Evolutionary conservation across 768 basidiomycete genomes (phyloP).

Genomic region (Polyporus arcularius): DNA sequence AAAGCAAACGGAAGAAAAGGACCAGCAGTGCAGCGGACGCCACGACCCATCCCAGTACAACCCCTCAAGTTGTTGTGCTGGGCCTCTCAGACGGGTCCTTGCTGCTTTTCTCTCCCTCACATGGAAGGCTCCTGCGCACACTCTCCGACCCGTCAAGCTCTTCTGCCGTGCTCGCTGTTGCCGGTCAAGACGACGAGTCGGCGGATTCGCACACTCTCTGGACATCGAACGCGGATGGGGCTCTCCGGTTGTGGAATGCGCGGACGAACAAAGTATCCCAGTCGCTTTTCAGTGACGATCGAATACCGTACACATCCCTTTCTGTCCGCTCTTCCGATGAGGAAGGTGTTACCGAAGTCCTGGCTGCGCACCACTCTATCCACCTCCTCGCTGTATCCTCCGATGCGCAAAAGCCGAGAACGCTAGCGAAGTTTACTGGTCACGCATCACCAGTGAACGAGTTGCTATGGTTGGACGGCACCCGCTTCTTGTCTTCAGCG

Average conservation of each 20-base stretch:
- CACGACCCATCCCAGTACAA: slow-evolving; percentile 28
- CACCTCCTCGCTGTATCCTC: slow-evolving; percentile 46
- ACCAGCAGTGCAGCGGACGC: slow-evolving; percentile 31
- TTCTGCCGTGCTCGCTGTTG: slow-evolving; percentile 52
- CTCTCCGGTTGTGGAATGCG: slow-evolving; percentile 59
- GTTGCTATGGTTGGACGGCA: slow-evolving; percentile 50
- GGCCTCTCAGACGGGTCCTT: slow-evolving; percentile 65
- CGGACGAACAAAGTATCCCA: slow-evolving; percentile 48
- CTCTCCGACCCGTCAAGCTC: slow-evolving; percentile 57
- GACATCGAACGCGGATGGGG: slow-evolving; percentile 60
- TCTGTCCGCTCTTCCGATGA: slow-evolving; percentile 42
- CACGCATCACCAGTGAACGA: slow-evolving; percentile 60
- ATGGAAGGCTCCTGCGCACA: slow-evolving; percentile 55
- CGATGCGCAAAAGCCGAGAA: slow-evolving; percentile 42
- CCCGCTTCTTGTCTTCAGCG: slow-evolving; percentile 60
- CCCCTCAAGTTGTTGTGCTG: slow-evolving; percentile 50
- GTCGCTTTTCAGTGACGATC: slow-evolving; percentile 58
- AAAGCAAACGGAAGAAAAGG: slow-evolving; percentile 57
- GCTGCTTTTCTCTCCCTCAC: slow-evolving; percentile 60
- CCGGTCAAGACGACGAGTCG: slow-evolving; percentile 32
- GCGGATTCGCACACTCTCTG: slow-evolving; percentile 41
- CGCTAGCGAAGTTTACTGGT: slow-evolving; percentile 58
- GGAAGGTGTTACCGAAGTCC: slow-evolving; percentile 40
- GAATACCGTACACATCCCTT: slow-evolving; percentile 57
- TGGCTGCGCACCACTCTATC: slow-evolving; percentile 64